phyloP scores from a whole-genome alignment of 2,329 filamentous ascomycete genomes.

The Colletotrichum sidae region DNA sequence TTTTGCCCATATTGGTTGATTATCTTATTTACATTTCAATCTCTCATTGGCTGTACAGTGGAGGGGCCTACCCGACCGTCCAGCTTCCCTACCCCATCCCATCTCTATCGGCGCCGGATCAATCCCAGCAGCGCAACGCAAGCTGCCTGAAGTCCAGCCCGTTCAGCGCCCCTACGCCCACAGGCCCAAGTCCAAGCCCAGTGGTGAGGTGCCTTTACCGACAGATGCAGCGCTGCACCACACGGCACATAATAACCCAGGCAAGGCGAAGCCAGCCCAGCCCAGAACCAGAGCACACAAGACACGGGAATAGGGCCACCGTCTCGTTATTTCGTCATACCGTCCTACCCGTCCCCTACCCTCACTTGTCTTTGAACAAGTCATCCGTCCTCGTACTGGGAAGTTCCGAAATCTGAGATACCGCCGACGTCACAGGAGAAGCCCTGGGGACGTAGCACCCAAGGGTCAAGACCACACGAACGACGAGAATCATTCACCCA shows the following conservation, averaged over 20 bases:
- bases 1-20: not conserved
- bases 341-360: not conserved
- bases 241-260: no score
- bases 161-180: no score
- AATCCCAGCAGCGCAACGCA: not conserved
- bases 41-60: not conserved
- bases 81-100: no score
- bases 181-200: no score
- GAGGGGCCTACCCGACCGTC: no score
- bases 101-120: constrained; percentile 7
- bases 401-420: not conserved
- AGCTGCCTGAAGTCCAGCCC: no score
- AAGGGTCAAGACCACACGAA: not conserved
- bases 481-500: not conserved
- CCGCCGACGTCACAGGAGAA: not conserved
- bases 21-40: not conserved
- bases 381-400: no score
- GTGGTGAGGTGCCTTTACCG: no score
- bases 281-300: constrained; percentile 1
- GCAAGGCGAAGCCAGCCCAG: not conserved
- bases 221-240: no score
- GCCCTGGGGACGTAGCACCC: not conserved
- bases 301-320: constrained; percentile 13
- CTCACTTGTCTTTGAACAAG: no score
- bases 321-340: constrained; percentile 29